phyloP scores from a whole-genome alignment of 2,329 filamentous ascomycete species.

The Berkeleyomyces basicola region DNA sequence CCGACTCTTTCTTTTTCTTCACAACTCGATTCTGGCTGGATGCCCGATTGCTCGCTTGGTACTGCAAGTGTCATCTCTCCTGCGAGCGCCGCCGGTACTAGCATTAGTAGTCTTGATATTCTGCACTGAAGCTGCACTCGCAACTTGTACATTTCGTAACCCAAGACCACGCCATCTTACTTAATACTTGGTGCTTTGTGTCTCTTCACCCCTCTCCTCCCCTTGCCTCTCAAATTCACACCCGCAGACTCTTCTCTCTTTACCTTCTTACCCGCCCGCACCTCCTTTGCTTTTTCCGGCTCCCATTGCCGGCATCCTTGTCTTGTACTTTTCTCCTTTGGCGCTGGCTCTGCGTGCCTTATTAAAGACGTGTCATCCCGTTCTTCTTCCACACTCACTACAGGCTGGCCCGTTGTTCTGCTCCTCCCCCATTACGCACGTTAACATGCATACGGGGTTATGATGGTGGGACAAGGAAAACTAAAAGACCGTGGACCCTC shows the following conservation, averaged over 20 bases:
- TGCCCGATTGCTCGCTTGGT: neutral
- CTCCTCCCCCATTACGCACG: neutral
- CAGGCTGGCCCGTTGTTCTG: neutral
- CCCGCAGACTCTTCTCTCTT: neutral
- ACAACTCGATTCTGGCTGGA: neutral
- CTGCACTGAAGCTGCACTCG: too few species aligned
- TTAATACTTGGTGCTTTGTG: neutral
- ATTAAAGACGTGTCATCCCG: slow-evolving; percentile 1
- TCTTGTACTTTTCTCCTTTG: neutral
- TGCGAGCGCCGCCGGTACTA: too few species aligned
- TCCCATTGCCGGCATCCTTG: neutral
- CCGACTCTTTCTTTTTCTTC: neutral
- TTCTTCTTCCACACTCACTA: neutral
- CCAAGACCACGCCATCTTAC: too few species aligned
- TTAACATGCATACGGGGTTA: slow-evolving; percentile 6
- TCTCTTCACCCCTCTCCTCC: neutral
- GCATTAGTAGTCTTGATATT: too few species aligned
- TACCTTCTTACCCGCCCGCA: neutral
- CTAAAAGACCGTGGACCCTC: neutral
- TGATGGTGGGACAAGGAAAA: slow-evolving; percentile 4
- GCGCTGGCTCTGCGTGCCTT: neutral
- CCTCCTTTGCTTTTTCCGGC: neutral
- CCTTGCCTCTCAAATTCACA: neutral
- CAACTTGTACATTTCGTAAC: too few species aligned
- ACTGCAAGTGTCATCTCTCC: neutral